Evolutionary conservation across 345 rosid species (phyloP).

Genomic region (Eucalyptus pumila): DNA sequence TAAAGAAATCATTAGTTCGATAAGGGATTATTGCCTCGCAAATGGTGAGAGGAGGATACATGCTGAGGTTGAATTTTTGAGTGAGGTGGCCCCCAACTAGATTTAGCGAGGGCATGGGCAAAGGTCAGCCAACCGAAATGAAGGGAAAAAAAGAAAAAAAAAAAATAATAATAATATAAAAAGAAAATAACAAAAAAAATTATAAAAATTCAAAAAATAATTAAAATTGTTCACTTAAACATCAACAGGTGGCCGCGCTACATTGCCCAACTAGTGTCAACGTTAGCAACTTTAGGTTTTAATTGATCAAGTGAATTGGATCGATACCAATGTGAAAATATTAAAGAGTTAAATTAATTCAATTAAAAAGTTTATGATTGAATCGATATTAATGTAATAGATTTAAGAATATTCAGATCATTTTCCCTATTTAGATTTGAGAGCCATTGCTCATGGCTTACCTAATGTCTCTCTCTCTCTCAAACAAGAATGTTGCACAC

Average conservation of each 20-base stretch:
- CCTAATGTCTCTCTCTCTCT: background rate
- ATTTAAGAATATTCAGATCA: rapidly evolving
- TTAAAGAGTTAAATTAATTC: rapidly evolving
- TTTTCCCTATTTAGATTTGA: background rate
- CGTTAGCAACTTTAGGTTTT: rapidly evolving
- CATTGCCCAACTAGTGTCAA: too few species aligned
- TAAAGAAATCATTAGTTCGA: background rate
- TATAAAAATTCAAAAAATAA: too few species aligned
- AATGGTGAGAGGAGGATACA: background rate
- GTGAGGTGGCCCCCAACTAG: rapidly evolving
- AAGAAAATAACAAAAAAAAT: rapidly evolving
- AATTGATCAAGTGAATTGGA: rapidly evolving
- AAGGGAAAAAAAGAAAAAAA: rapidly evolving
- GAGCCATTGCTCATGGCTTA: background rate
- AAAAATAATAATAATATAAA: rapidly evolving
- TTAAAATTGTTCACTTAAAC: too few species aligned
- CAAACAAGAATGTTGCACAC: too few species aligned
- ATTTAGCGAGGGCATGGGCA: rapidly evolving
- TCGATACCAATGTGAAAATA: rapidly evolving
- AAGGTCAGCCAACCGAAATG: background rate
- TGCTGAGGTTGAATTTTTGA: background rate
- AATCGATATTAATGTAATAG: rapidly evolving
- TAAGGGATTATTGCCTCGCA: background rate
- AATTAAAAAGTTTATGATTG: rapidly evolving
- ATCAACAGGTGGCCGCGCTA: rapidly evolving